These are phyloP conservation scores for Cercospora berteroae DNA, from an alignment of 2,329 filamentous ascomycete genomes.

Conservation along the genomic window DNA sequence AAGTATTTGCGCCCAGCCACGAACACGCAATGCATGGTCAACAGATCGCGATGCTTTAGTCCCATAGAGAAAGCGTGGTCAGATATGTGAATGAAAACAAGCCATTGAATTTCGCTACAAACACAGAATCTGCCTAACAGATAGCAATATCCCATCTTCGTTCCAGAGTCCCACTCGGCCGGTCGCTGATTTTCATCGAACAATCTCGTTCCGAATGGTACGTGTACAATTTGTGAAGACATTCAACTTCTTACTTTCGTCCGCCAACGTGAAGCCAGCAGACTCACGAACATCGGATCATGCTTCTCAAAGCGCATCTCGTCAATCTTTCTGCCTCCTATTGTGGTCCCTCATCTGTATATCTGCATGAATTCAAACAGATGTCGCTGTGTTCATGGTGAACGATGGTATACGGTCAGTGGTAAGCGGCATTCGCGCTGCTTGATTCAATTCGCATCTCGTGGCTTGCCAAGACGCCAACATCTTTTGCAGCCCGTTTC, in stretches of 20 bases:
- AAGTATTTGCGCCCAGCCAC: not conserved
- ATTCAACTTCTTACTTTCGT: not conserved
- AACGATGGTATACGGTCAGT: conserved; percentile 32
- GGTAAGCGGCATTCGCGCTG: conserved; percentile 12
- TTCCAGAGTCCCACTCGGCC: conserved; percentile 35
- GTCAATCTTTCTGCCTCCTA: conserved; percentile 5
- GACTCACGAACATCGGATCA: not conserved
- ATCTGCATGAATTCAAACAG: not conserved
- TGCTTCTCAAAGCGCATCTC: conserved; percentile 17
- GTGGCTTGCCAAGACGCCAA: not conserved
- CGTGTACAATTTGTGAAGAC: conserved; percentile 11
- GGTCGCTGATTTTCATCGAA: conserved; percentile 5
- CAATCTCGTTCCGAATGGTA: not conserved
- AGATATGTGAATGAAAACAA: not conserved
- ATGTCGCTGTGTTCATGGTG: conserved; percentile 10
- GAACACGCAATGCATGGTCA: not conserved
- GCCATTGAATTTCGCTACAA: conserved; percentile 8
- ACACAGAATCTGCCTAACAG: conserved; percentile 8
- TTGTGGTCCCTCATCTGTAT: conserved; percentile 1
- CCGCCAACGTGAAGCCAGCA: not conserved
- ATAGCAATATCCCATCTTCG: conserved; percentile 11
- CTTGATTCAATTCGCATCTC: not conserved
- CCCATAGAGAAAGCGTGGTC: not conserved
- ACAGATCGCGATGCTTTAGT: not conserved
- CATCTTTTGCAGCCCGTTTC: not conserved